phyloP scores from a whole-genome alignment of 306 rosid genomes.

The Bauhinia variegata region DNA sequence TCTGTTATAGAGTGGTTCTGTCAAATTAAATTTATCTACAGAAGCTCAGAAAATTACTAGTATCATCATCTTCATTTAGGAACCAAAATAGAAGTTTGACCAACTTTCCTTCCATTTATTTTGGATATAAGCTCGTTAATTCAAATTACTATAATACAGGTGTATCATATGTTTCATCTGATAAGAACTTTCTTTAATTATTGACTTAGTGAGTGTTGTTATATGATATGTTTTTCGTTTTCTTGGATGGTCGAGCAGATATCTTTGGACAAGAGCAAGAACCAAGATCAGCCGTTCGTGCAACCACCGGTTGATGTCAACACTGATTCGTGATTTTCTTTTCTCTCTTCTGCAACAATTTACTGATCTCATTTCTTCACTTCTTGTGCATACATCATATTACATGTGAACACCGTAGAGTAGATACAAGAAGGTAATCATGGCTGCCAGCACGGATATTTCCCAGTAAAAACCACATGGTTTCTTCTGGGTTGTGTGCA shows the following conservation, averaged over 20 bases:
- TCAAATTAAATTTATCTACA: not conserved
- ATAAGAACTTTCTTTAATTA: not conserved
- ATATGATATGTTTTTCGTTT: conserved; percentile 24
- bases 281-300: conserved; percentile 39
- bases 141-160: conserved; percentile 11
- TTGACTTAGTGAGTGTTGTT: conserved; percentile 4
- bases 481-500: conserved; percentile 26
- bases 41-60: not conserved
- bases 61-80: conserved; percentile 24
- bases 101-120: conserved; percentile 6
- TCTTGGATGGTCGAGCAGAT: conserved; percentile 56
- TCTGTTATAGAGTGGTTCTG: not conserved
- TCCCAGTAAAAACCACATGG: conserved; percentile 35
- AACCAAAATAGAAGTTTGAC: conserved; percentile 13
- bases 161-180: not conserved
- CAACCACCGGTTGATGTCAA: conserved; percentile 40
- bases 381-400: conserved; percentile 35
- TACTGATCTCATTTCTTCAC: conserved; percentile 11
- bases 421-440: conserved; percentile 28
- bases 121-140: not conserved
- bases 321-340: conserved; percentile 44
- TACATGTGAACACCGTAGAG: conserved; percentile 33
- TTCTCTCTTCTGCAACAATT: conserved; percentile 19
- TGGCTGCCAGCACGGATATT: conserved; percentile 7
- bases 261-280: conserved; percentile 68